Evolutionary conservation across 139 green algal species (phyloP).

Genomic region (Chlamydomonas sp.): DNA sequence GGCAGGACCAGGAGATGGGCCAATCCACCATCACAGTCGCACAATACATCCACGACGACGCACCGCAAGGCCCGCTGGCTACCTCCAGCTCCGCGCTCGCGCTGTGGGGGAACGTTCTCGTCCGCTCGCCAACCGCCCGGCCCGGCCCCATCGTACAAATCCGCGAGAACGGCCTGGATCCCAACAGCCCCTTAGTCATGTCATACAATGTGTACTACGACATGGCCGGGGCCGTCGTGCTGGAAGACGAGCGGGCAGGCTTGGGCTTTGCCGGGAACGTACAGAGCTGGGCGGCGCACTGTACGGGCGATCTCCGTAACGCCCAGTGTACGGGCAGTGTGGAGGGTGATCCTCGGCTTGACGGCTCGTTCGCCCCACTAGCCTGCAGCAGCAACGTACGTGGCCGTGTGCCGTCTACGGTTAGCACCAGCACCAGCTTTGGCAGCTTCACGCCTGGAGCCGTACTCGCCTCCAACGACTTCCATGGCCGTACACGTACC

Average conservation of each 20-base stretch:
- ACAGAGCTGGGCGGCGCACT: background rate
- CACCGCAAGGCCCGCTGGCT: background rate
- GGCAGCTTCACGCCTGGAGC: too few species aligned
- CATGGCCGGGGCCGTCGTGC: constrained; percentile 15
- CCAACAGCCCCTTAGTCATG: background rate
- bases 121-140: background rate
- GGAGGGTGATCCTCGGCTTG: constrained; percentile 10
- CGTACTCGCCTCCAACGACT: background rate
- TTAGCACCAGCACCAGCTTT: too few species aligned
- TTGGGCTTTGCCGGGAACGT: constrained; percentile 13
- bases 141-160: constrained; percentile 20
- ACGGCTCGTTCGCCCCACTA: background rate
- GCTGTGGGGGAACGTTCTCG: constrained; percentile 14
- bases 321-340: background rate
- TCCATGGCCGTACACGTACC: constrained; percentile 21
- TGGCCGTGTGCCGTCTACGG: background rate
- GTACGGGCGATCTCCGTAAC: background rate
- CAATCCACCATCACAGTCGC: background rate
- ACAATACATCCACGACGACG: background rate
- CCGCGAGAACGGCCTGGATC: background rate
- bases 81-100: background rate
- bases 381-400: constrained; percentile 20
- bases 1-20: background rate
- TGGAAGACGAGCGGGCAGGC: constrained; percentile 27
- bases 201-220: constrained; percentile 38